Percentiles rank a stretch among this genome's conserved stretches.
These are phyloP conservation scores for Chamaenerion angustifolium DNA, from an alignment of 345 rosid genomes.

Conservation along the genomic window DNA sequence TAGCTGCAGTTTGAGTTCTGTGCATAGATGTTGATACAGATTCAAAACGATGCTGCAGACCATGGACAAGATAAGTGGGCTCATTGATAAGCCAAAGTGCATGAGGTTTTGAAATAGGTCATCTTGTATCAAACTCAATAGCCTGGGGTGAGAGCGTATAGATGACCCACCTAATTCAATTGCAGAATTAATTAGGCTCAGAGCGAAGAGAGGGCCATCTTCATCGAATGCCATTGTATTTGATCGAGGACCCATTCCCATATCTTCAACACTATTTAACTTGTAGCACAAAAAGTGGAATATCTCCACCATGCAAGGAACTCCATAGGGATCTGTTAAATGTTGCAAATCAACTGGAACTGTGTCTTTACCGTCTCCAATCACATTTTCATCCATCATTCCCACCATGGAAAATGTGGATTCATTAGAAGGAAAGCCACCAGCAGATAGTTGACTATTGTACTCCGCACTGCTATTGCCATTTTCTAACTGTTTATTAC, in stretches of 20 bases:
- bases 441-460: conserved; percentile 47
- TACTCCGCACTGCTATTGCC: conserved; percentile 55
- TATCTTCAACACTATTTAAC: conserved; percentile 63
- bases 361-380: conserved; percentile 47
- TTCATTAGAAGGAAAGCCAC: conserved; percentile 39
- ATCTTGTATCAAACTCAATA: conserved; percentile 84
- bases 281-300: conserved; percentile 83
- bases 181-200: conserved; percentile 92
- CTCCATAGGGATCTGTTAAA: conserved; percentile 88
- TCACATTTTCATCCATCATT: conserved; percentile 54
- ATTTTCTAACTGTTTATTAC: conserved; percentile 57
- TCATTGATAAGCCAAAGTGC: conserved; percentile 93
- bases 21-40: conserved; percentile 72
- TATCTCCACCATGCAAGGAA: conserved; percentile 95
- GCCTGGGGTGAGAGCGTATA: conserved; percentile 62
- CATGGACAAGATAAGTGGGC: conserved; percentile 94
- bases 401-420: conserved; percentile 27
- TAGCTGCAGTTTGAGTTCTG: conserved; percentile 85
- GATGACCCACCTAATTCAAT: conserved; percentile 84
- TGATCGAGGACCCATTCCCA: conserved; percentile 62
- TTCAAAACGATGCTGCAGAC: conserved; percentile 90
- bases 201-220: conserved; percentile 91
- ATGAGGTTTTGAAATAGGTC: conserved; percentile 85
- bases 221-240: conserved; percentile 82
- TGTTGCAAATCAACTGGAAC: conserved; percentile 61